Conservation (phyloP, 345 rosid species). For the Isatis tinctoria region DNA sequence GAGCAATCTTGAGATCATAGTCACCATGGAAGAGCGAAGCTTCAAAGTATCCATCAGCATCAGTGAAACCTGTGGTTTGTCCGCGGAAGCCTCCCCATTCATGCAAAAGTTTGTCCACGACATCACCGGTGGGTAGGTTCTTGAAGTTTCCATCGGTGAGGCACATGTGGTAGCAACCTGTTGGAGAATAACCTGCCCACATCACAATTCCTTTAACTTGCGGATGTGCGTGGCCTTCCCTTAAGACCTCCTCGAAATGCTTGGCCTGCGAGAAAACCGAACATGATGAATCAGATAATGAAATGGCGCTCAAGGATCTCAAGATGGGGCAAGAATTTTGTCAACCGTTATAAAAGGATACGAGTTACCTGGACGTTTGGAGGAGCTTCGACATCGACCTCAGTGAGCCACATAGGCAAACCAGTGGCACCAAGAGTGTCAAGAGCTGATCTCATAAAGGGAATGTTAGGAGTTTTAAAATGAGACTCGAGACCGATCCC, state of each 20-base stretch:
- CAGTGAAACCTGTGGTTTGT: constrained; percentile 33
- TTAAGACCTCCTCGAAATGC: constrained; percentile 55
- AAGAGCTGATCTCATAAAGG: constrained; percentile 66
- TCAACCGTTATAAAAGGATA: background rate
- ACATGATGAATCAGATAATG: no score
- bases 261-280: constrained; percentile 35
- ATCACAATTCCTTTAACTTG: constrained; percentile 58
- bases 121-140: constrained; percentile 64
- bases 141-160: constrained; percentile 66
- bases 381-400: constrained; percentile 55
- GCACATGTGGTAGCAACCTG: constrained; percentile 72
- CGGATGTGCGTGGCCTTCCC: constrained; percentile 68
- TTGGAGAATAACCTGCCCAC: constrained; percentile 61
- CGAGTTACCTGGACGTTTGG: constrained; percentile 15
- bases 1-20: constrained; percentile 39
- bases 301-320: no score
- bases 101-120: constrained; percentile 61
- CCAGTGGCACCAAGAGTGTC: constrained; percentile 53
- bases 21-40: constrained; percentile 65
- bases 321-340: no score
- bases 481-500: constrained; percentile 75
- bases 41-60: constrained; percentile 52
- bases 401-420: constrained; percentile 77
- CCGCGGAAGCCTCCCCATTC: constrained; percentile 49
- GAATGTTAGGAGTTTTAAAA: constrained; percentile 50